These are phyloP conservation scores for Nicotiana paniculata DNA, from an alignment of 257 asterid genomes.

Conservation along the genomic window DNA sequence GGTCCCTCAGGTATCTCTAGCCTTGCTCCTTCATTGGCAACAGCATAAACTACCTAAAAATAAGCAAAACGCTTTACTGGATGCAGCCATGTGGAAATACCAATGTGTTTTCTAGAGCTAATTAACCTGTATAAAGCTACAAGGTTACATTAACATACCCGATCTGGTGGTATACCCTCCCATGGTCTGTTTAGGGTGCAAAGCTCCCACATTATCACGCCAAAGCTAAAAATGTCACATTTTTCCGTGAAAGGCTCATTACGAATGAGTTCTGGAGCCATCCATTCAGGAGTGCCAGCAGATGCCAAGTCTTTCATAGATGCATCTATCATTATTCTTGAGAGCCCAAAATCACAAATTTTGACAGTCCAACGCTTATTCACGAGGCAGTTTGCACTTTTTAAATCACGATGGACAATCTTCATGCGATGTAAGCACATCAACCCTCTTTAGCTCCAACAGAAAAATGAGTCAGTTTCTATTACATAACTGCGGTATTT, in stretches of 20 bases:
- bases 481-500: neutral
- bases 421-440: slow-evolving; percentile 98
- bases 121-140: neutral
- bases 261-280: slow-evolving; percentile 97
- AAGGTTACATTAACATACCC: slow-evolving; percentile 39
- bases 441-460: slow-evolving; percentile 54
- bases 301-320: slow-evolving; percentile 63
- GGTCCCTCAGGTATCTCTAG: slow-evolving; percentile 86
- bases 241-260: slow-evolving; percentile 88
- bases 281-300: slow-evolving; percentile 99
- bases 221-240: slow-evolving; percentile 95
- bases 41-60: slow-evolving; percentile 54
- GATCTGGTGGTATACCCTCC: slow-evolving; percentile 80
- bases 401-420: slow-evolving; percentile 84
- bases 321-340: slow-evolving; percentile 59
- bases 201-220: slow-evolving; percentile 90
- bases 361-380: slow-evolving; percentile 93
- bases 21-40: slow-evolving; percentile 62
- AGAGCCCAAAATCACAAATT: slow-evolving; percentile 97
- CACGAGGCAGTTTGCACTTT: slow-evolving; percentile 89
- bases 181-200: slow-evolving; percentile 83
- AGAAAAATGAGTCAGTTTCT: slow-evolving; percentile 17
- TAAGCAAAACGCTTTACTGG: neutral
- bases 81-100: neutral
- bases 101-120: neutral